Conservation (phyloP, 2,329 filamentous ascomycete species). For the Penicillium sp. region DNA sequence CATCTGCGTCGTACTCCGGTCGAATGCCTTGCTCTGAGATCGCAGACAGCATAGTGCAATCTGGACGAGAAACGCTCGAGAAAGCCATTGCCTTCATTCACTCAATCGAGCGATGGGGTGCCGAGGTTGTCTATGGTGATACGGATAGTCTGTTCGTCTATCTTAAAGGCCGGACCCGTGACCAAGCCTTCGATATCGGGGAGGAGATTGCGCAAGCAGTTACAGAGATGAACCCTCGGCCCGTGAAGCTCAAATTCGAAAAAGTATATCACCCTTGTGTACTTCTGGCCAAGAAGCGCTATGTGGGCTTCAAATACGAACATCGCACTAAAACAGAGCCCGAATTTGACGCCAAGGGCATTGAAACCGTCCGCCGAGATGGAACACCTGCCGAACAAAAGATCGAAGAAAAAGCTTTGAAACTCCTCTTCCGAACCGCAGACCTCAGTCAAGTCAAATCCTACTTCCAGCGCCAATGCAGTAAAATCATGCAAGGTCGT, state of each 20-base stretch:
- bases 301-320: slow-evolving; percentile 98
- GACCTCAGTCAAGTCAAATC: slow-evolving; percentile 86
- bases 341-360: slow-evolving; percentile 96
- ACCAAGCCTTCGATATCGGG: slow-evolving; percentile 89
- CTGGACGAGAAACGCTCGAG: slow-evolving; percentile 90
- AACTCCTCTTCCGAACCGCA: slow-evolving; percentile 84
- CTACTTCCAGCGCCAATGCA: slow-evolving; percentile 89
- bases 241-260: slow-evolving; percentile 95
- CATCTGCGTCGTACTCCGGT: slow-evolving; percentile 93
- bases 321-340: slow-evolving; percentile 73
- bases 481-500: slow-evolving; percentile 86
- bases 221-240: slow-evolving; percentile 86
- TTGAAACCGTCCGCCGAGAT: slow-evolving; percentile 93
- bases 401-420: slow-evolving; percentile 90
- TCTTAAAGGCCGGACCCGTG: slow-evolving; percentile 81
- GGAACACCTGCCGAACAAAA: slow-evolving; percentile 95
- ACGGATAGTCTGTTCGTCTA: slow-evolving; percentile 94
- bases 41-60: slow-evolving; percentile 97
- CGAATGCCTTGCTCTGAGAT: slow-evolving; percentile 98
- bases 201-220: slow-evolving; percentile 87
- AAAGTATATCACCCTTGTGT: slow-evolving; percentile 98
- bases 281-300: slow-evolving; percentile 93
- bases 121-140: slow-evolving; percentile 97
- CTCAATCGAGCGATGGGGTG: slow-evolving; percentile 82
- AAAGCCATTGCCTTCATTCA: slow-evolving; percentile 93